Evolutionary conservation across 1,284 basidiomycete genomes (phyloP), one percentile per base, ranked within the genome.

Genomic region (Tilletia indica): DNA sequence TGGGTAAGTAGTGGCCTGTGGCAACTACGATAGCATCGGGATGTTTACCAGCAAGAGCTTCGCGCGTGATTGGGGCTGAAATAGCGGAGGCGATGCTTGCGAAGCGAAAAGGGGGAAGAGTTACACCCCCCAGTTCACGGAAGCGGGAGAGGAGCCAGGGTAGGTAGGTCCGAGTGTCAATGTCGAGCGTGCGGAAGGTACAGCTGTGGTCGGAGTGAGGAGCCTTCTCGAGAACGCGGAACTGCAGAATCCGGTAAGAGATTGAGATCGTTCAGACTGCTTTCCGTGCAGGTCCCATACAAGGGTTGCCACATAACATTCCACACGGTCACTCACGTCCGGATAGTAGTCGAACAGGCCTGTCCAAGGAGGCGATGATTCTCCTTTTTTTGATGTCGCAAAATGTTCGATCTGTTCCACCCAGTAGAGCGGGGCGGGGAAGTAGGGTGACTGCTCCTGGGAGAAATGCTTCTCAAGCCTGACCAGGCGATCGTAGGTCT

Each of bases 161-260:
- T 45, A 77, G 77, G 63, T 82, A 82, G n/a, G 76, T 48, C 3
- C 79, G 79, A 1, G 80, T 77, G 56, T 77, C 74, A 71, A 81
- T 77, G 71, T 77, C 74, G 47, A 79, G 67, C 2, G 80, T 82
- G 2, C 72, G 71, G 47, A 82, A 77, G 2, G 69, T 74, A 49
- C 77, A 78, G n/a, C 78, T 76, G 47, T 54, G 21, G 0, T 25
- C 48, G 36, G 34, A 54, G 48, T 38, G 12, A 9, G 31, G 0
- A 4, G 36, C 21, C 61, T 64, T 64, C 16, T 64, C 61, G 34
- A 64, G 61, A 1, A 38, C 61, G 12, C 36, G 61, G 21, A 36
- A 64, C 61, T 64, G 61, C 19, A 39, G 61, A 3, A 1, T 45
- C 42, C 6, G 14, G 42, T 45, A 14, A 45, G 42, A 45, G 9